Evolutionary conservation across 305 asterid species (phyloP), one percentile per base, ranked within the genome.

Genomic region (Fraxinus dipetala): DNA sequence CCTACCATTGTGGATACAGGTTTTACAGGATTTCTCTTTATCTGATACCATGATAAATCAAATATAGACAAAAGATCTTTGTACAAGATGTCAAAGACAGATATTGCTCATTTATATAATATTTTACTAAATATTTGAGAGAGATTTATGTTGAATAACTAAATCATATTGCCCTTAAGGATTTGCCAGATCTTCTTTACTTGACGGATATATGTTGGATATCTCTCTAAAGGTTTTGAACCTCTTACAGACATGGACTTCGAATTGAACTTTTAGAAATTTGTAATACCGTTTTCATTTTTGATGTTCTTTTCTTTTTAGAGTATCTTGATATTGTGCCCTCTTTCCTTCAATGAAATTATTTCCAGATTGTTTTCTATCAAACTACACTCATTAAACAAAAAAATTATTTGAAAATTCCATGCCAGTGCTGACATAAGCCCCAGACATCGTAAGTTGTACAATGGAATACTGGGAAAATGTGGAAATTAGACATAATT

Each of bases 1-100:
- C 97, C 97, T 69, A 93, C 98, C 76, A 83, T 93, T 69, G 98
- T 93, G 48, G 98, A 94, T 82, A 94, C 98, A 87, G 97, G 98
- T 94, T 80, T 72, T 74, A 70, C 45, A 36, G 77, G 78, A 78
- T 83, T 70, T 86, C 31, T 85, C 79, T 40, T 73, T 70, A 45
- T 80, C 11, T 31, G 81, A 83, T 74, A 31, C 38, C 74, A 28
- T 28, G 74, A 26, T 67, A 26, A 67, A 30, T 67, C 38, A 28
- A 28, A 28, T 28, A 67, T 26, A 4, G 74, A 69, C 6, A 14
- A 38, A 83, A 38, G 20, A 43, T 76, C 74, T 73, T 81, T 75
- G 30, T 80, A 54, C 75, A 45, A 38, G 84, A 63, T 59, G 63
- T 40, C 18, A 61, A 83, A 54, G 70, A 38, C 30, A 31, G 31